Evolutionary conservation across 352 stramenopile species (phyloP), one percentile per base, ranked within the genome.

Genomic region (Phytopythium litorale): DNA sequence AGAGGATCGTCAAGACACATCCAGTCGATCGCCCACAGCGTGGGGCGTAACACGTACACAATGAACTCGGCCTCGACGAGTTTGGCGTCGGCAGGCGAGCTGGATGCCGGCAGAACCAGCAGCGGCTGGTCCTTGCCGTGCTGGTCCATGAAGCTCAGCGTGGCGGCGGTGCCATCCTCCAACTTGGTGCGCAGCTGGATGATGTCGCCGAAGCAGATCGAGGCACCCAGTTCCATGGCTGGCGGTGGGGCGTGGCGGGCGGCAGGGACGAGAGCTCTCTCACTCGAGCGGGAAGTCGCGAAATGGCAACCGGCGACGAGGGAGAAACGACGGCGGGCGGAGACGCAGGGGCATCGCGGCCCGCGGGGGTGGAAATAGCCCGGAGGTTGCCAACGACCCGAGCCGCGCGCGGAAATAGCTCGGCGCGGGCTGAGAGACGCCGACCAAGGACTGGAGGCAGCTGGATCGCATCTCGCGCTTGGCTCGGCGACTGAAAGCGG

Each of bases 31-130:
- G 15, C 6, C 43, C 8, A 32, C 28, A 23, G 5, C 55, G 4
- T 25, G 51, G 23, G 12, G 52, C 8, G 46, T 8, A 46, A 45
- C 16, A 84, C 76, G 50, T 70, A 88, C 76, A 91, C 66, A 35
- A 89, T 85, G 62, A 91, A 91, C 66, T 89, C 76, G 52, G 78
- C 80, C 25, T 91, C 78, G 15, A 89, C 59, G 16, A 69, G 18
- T 50, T 83, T 84, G 18, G 67, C 72, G 25, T 71, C 66, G 30
- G 70, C 71, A 49, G 67, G 55, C 5, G 81, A 66, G 18, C 76
- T 71, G 56, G 86, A 81, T 11, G 82, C 76, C 11, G 78, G 67
- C 52, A 91, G 70, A 11, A 88, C 75, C 32, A 91, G 70, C 19
- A 91, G 50, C 56, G 76, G 58, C 37, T 63, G 45, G 18, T 54